Percentiles rank a stretch among this genome's conserved stretches.
Evolutionary conservation across 108 stramenopile genomes (phyloP).

Genomic region (Bacterosira constricta): DNA sequence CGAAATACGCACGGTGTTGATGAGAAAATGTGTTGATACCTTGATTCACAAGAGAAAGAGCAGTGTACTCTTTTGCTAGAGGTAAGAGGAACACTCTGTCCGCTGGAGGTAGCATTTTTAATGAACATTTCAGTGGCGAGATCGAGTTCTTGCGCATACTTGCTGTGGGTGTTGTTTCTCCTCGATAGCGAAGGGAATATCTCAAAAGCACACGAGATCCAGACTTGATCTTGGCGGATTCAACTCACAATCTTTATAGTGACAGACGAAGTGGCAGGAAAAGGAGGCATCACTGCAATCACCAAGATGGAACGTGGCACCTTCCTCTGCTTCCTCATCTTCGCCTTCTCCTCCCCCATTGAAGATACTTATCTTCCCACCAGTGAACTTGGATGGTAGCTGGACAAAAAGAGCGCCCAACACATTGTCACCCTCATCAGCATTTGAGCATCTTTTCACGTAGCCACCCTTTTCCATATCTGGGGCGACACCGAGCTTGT

Average conservation of each 20-base stretch:
- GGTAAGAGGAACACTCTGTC: slow-evolving; percentile 8
- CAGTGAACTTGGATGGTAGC: slow-evolving; percentile 24
- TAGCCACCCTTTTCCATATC: slow-evolving; percentile 19
- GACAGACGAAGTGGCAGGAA: slow-evolving; percentile 31
- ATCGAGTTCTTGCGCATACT: neutral
- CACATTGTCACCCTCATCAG: neutral
- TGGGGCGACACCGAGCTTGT: slow-evolving; percentile 21
- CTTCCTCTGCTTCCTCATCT: neutral
- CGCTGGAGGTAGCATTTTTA: slow-evolving; percentile 5
- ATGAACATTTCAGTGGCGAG: neutral
- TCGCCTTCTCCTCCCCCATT: neutral
- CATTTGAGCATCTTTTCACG: slow-evolving; percentile 6
- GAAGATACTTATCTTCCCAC: slow-evolving; percentile 11
- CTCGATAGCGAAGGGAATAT: slow-evolving; percentile 19
- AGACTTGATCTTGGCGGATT: slow-evolving; percentile 7
- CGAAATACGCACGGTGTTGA: neutral
- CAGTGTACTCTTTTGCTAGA: slow-evolving; percentile 3
- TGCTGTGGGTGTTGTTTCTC: neutral
- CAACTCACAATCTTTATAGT: slow-evolving; percentile 23
- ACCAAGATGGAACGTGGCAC: slow-evolving; percentile 9
- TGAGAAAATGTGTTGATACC: slow-evolving; percentile 10
- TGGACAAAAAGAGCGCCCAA: neutral
- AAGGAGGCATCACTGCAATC: neutral
- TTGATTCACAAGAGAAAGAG: neutral
- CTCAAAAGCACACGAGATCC: slow-evolving; percentile 29